These are phyloP conservation scores for Hypoxylon sp. DNA, from an alignment of 2,329 filamentous ascomycete genomes.

Conservation along the genomic window DNA sequence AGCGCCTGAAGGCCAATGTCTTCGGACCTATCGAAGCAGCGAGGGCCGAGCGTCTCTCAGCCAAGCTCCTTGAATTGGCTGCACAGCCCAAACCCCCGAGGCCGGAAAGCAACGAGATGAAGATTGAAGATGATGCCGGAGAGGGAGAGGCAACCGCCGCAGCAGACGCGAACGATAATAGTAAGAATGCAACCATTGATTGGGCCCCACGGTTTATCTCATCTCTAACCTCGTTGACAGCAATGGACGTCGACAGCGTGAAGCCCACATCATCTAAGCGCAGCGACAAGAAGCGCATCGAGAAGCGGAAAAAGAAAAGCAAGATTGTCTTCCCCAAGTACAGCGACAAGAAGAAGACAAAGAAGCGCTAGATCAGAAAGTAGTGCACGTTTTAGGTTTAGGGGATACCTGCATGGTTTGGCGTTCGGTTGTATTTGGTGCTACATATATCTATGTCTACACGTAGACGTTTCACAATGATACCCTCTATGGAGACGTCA, in stretches of 20 bases:
- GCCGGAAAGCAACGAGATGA: constrained; percentile 62
- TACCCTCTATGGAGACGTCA: constrained; percentile 45
- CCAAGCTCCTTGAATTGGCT: constrained; percentile 86
- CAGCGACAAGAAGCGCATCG: constrained; percentile 66
- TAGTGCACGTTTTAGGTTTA: neutral
- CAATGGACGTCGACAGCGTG: constrained; percentile 71
- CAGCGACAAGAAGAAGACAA: constrained; percentile 65
- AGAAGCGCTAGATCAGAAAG: constrained; percentile 48
- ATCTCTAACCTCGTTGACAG: constrained; percentile 48
- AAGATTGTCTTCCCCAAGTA: constrained; percentile 74
- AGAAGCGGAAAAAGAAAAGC: constrained; percentile 70
- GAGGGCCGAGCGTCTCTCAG: constrained; percentile 84
- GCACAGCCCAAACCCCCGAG: constrained; percentile 78
- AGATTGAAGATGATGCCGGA: constrained; percentile 60
- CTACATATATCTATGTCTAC: constrained; percentile 44
- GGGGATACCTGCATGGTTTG: constrained; percentile 42
- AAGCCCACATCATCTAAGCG: constrained; percentile 57
- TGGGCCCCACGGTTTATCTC: neutral
- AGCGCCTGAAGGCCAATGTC: constrained; percentile 81
- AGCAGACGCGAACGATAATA: constrained; percentile 52
- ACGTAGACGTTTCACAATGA: constrained; percentile 46
- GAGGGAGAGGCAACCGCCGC: constrained; percentile 45
- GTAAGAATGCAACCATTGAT: constrained; percentile 39
- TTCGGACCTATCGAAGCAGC: constrained; percentile 87
- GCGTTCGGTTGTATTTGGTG: constrained; percentile 49